These are phyloP conservation scores for Yamadazyma oceani DNA, from an alignment of 1,139 yeast species.

Conservation along the genomic window DNA sequence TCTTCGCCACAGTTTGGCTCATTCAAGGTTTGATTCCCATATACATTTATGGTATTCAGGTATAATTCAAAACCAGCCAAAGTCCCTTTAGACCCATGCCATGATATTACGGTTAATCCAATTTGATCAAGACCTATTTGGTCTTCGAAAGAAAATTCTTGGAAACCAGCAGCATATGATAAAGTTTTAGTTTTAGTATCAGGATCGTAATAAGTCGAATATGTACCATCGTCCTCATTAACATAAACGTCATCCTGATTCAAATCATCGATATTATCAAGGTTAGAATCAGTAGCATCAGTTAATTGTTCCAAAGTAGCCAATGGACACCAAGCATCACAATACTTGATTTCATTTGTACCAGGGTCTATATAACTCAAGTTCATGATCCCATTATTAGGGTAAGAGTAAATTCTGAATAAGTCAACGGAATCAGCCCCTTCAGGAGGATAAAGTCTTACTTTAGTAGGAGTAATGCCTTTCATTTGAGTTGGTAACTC, in stretches of 20 bases:
- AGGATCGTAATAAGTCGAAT: conserved; percentile 39
- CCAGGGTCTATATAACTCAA: conserved; percentile 78
- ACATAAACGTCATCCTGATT: conserved; percentile 28
- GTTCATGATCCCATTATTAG: conserved; percentile 89
- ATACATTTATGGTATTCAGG: conserved; percentile 58
- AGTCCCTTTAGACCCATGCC: conserved; percentile 70
- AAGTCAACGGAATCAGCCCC: conserved; percentile 55
- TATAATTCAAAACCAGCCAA: conserved; percentile 73
- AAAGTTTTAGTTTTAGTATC: conserved; percentile 42
- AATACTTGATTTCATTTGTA: conserved; percentile 52
- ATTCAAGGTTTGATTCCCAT: conserved; percentile 75
- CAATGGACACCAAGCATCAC: conserved; percentile 91
- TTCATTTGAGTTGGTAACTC: conserved; percentile 53
- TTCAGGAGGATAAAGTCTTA: conserved; percentile 66
- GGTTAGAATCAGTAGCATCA: conserved; percentile 23
- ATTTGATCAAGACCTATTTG: conserved; percentile 60
- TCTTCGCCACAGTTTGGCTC: conserved; percentile 56
- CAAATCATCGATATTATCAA: conserved; percentile 20
- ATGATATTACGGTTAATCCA: conserved; percentile 65
- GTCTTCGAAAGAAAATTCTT: conserved; percentile 82
- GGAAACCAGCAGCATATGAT: conserved; percentile 54
- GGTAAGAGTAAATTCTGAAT: conserved; percentile 75
- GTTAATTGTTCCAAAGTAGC: conserved; percentile 30
- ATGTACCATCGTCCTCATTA: conserved; percentile 37
- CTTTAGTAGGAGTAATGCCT: conserved; percentile 66